Base-by-base conservation (phyloP, 306 rosid species). In the Mimosa pudica region DNA sequence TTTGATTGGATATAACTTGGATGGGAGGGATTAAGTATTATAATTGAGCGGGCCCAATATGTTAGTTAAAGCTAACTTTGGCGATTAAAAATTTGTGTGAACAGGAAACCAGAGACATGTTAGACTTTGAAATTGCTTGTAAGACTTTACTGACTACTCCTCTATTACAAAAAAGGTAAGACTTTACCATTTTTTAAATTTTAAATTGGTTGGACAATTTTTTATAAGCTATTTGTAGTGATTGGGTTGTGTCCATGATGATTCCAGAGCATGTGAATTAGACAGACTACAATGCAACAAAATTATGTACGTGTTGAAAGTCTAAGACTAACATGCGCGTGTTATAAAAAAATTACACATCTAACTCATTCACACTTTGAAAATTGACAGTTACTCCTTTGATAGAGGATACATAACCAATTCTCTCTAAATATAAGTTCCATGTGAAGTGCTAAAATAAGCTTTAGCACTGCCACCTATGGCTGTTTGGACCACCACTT, bases 291-390 rank as follows among this genome's bases (percentile, higher is more conserved):
- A 42, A 12, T 42, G 3, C 13, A 8, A 30, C 7, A 57, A 30
- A 42, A 24, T 4, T 4, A 42, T 3, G 14, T 44, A 30, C 76
- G 71, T n/a, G 82, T 70, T 70, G 71, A 4, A 79, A 57, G 77
- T 78, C 70, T 3, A 5, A 38, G 42, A 38, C 42, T 38, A 3
- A 5, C 42, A 5, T 2, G 42, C 42, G 42, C 42, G 42, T 38
- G 42, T 38, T 38, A 38, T 38, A 38, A 5, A 38, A 38, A 38
- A 38, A 38, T 38, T 38, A 38, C 42, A 38, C 42, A 38, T 38
- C 5, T 5, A 5, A 38, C 42, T 38, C 42, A 38, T 38, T 38
- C 42, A 38, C 42, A 38, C 42, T 38, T 2, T 5, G 42, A 38
- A 38, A 38, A 38, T 38, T 24, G 30, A 24, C 30, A 38, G 42